These are phyloP conservation scores for Sugiyamaella qingdaonensis DNA, from an alignment of 805 yeast species.

Conservation along the genomic window DNA sequence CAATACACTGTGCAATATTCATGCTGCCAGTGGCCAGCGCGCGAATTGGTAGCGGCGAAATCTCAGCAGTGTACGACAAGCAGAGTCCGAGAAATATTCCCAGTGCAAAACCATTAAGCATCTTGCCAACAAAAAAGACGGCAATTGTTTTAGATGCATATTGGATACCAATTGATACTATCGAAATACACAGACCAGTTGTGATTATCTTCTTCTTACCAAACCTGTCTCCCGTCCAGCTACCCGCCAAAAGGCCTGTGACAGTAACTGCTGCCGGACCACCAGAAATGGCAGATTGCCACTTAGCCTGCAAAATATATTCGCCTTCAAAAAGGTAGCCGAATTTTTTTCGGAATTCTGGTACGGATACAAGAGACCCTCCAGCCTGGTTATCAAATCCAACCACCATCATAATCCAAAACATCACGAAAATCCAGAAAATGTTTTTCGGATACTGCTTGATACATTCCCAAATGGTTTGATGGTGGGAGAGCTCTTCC, in stretches of 20 bases:
- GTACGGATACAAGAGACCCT: conserved; percentile 12
- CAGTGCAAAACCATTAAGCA: conserved; percentile 17
- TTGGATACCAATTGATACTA: conserved; percentile 14
- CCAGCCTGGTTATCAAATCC: conserved; percentile 17
- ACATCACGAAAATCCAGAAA: conserved; percentile 8
- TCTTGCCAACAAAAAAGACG: conserved; percentile 15
- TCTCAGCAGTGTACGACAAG: conserved; percentile 14
- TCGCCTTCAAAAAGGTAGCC: conserved; percentile 11
- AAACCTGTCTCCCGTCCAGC: conserved; percentile 9
- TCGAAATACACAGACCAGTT: conserved; percentile 6
- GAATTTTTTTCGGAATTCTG: conserved; percentile 11
- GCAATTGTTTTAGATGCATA: conserved; percentile 13
- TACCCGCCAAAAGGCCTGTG: conserved; percentile 7
- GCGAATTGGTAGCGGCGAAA: conserved; percentile 5
- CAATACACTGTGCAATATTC: conserved; percentile 36
- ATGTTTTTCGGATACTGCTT: conserved; percentile 10
- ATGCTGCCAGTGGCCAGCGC: conserved; percentile 33
- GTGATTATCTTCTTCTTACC: conserved; percentile 11
- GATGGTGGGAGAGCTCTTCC: background rate
- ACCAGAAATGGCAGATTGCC: conserved; percentile 17
- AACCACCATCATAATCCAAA: conserved; percentile 13
- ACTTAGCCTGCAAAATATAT: conserved; percentile 9
- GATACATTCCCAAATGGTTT: conserved; percentile 2
- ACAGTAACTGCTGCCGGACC: conserved; percentile 15
- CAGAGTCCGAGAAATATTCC: conserved; percentile 11